Conservation (phyloP, 2,329 filamentous ascomycete genomes). For the Coniochaeta prunicola region DNA sequence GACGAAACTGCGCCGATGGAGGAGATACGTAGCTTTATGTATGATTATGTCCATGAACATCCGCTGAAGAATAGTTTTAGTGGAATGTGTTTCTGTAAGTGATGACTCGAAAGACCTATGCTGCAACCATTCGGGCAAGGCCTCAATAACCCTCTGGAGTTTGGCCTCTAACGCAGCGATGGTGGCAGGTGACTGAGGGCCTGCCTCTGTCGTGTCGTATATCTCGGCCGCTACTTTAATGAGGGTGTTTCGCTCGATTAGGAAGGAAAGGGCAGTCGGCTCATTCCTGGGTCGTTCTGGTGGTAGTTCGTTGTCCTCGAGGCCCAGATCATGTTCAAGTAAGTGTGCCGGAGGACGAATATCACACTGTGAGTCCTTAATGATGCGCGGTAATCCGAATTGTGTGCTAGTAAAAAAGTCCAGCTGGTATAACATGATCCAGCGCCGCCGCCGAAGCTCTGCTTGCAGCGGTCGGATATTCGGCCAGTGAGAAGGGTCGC, state of each 20-base stretch:
- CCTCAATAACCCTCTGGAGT: background rate
- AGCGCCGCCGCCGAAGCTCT: conserved; percentile 45
- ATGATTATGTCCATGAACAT: background rate
- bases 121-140: background rate
- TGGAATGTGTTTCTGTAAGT: background rate
- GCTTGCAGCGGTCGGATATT: conserved; percentile 28
- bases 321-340: background rate
- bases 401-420: conserved; percentile 13
- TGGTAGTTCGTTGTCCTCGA: background rate
- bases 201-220: conserved; percentile 1
- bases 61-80: background rate
- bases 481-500: conserved; percentile 52
- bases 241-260: background rate
- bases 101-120: background rate
- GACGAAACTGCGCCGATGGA: background rate
- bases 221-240: background rate
- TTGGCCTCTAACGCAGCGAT: background rate
- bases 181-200: background rate
- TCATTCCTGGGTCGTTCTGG: background rate
- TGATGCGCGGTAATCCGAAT: conserved; percentile 10
- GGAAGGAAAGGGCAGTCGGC: background rate
- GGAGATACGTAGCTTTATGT: background rate
- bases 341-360: conserved; percentile 5
- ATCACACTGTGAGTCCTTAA: conserved; percentile 13
- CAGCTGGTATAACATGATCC: conserved; percentile 21